Base-by-base conservation (phyloP, 2,329 filamentous ascomycete species). In the Colletotrichum zoysiae region DNA sequence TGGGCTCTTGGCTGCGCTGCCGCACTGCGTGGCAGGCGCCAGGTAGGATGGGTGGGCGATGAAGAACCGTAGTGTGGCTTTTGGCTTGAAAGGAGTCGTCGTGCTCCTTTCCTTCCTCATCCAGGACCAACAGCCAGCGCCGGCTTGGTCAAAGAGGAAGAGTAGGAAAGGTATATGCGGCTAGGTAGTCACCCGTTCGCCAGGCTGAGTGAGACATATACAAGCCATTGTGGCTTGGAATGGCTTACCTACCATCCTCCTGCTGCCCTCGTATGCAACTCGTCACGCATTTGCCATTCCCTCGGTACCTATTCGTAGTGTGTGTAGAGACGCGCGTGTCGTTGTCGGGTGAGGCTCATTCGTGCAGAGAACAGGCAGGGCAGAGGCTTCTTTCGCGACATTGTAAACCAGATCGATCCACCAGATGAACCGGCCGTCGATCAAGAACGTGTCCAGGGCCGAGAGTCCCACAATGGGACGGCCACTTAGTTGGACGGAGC, bases 341-440 rank as follows among this genome's bases (percentile, higher is more conserved):
- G 69, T 55, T 71, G 69, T 59, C 59, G 69, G 69, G 65, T 63
- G 69, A 71, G 38, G 64, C 58, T 59, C 53, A 59, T 60, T 55
- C 59, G 48, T 60, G 65, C 69, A 70, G 48, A 44, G 55, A 55
- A 23, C 46, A 46, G 51, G 46, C 44, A 33, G 23, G 46, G 51
- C n/a, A 68, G 58, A 58, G 12, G 23, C n/a, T 48, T 50, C 14
- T 46, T 60, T 60, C 55, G 40, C 65, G 42, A 59, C 46, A 42
- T 60, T 38, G 55, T 69, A 69, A 44, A 55, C 65, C 44, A 72
- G 70, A 72, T 70, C 60, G 59, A 70, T 70, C 70, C 60, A 38
- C 69, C 65, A 60, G 65, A 69, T 61, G 65, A 65, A 51, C 59
- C 40, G 55, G 26, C 55, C 26, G 70, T 70, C 70, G 70, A 72